Conservation (phyloP, 495 filamentous ascomycete genomes). For the Xylaria telfairii region DNA sequence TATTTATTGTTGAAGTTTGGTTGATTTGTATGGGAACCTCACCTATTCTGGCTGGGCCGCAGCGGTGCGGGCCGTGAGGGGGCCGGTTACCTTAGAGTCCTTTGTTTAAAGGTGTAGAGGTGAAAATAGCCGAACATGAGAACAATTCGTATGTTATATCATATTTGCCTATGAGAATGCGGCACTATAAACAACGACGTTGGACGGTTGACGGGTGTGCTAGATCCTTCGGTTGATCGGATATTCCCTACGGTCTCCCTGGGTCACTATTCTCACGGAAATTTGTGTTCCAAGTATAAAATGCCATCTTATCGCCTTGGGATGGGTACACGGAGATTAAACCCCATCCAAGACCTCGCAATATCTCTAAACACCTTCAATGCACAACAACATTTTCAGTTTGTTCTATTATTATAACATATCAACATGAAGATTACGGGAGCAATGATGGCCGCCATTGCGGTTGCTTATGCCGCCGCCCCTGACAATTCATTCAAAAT, state of each 20-base stretch:
- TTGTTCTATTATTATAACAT: not conserved
- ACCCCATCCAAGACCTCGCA: not conserved
- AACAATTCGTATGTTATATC: too few species aligned
- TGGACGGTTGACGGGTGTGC: too few species aligned
- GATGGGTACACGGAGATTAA: not conserved
- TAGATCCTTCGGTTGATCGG: not conserved
- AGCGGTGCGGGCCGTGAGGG: too few species aligned
- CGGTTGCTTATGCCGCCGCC: not conserved
- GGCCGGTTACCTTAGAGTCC: too few species aligned
- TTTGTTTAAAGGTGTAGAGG: too few species aligned
- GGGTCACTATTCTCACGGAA: not conserved
- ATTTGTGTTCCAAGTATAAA: not conserved
- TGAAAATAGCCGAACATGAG: too few species aligned
- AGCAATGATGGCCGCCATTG: not conserved
- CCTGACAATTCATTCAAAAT: not conserved
- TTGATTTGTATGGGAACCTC: too few species aligned
- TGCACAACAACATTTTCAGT: not conserved
- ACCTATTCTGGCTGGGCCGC: too few species aligned
- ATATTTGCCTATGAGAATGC: too few species aligned
- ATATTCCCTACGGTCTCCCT: not conserved
- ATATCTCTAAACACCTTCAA: not conserved
- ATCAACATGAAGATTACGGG: not conserved
- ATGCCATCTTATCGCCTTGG: not conserved
- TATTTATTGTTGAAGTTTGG: too few species aligned
- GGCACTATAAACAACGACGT: too few species aligned